These are phyloP conservation scores for Trichocladium antarcticum DNA, from an alignment of 495 filamentous ascomycete genomes.

Conservation along the genomic window DNA sequence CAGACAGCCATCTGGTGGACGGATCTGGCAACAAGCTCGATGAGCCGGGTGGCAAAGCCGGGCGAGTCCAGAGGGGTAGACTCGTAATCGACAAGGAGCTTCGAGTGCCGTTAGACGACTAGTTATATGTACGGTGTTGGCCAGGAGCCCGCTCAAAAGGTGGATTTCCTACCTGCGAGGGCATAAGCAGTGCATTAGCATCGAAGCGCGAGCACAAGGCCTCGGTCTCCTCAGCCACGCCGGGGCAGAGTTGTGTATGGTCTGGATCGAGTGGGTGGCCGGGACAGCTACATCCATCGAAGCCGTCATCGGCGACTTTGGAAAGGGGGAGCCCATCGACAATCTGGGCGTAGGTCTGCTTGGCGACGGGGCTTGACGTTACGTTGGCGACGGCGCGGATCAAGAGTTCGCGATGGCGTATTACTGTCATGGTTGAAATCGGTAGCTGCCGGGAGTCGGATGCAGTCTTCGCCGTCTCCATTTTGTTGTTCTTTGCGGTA, in stretches of 20 bases:
- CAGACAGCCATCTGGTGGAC: neutral
- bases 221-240: constrained; percentile 5
- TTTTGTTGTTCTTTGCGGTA: too few relatives aligned
- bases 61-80: neutral
- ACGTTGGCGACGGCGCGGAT: constrained; percentile 7
- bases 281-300: too few relatives aligned
- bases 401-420: constrained; percentile 8
- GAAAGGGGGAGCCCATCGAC: constrained; percentile 21
- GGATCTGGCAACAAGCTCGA: neutral
- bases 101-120: neutral
- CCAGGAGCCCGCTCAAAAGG: too few relatives aligned
- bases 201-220: constrained; percentile 8
- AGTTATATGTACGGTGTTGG: neutral
- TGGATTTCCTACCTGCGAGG: neutral
- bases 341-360: constrained; percentile 22
- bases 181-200: neutral
- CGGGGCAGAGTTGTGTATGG: constrained; percentile 13
- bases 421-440: too few relatives aligned
- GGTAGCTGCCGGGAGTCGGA: too few relatives aligned
- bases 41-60: neutral
- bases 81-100: neutral
- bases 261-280: constrained; percentile 2
- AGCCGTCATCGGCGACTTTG: constrained; percentile 4
- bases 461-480: too few relatives aligned
- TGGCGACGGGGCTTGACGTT: constrained; percentile 14